Evolutionary conservation across 306 rosid species (phyloP), one percentile per base, ranked within the genome.

Genomic region (Sindora glabra): DNA sequence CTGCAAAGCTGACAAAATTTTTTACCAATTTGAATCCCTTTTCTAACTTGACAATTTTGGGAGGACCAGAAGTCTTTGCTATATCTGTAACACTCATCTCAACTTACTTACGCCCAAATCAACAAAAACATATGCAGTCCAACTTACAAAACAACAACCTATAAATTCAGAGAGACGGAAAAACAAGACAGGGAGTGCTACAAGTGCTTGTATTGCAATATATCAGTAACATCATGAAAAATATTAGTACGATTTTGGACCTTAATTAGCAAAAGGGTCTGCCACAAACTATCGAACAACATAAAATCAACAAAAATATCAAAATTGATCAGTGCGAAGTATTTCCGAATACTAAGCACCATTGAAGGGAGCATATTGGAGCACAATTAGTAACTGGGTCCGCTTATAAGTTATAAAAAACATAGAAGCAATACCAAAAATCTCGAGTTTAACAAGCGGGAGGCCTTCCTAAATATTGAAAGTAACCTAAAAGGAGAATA

Each of bases 1-100:
- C 5, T 10, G 59, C 48, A 64, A 29, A 29, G 26, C 12, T 0
- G 10, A 8, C 14, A 70, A 25, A 75, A 59, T 2, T 8, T 15
- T 49, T n/a, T 86, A 91, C 98, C 96, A 91, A 53, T 66, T 78
- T 89, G 68, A 83, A 74, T 38, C 89, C 95, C 17, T 48, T 62
- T 70, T 81, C 69, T 87, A 76, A 48, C 86, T 71, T 87, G 55
- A 91, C 72, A 66, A 87, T 72, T 68, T 75, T 80, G 33, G 87
- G 70, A 50, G 71, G 70, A 45, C 63, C 48, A 42, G 47, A 48
- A 65, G 78, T 83, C 74, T 76, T 78, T 15, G 68, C 18, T 36
- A 42, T 70, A 22, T 62, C 74, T 11, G 44, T 48, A 63, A 60
- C 76, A 74, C 72, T 70, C 91, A 79, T 74, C 68, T 64, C 70